A percentile compares a stretch with the other conserved stretches of the same genome.
Evolutionary conservation across 1,139 yeast genomes (phyloP).

Genomic region (Taphrina confusa): DNA sequence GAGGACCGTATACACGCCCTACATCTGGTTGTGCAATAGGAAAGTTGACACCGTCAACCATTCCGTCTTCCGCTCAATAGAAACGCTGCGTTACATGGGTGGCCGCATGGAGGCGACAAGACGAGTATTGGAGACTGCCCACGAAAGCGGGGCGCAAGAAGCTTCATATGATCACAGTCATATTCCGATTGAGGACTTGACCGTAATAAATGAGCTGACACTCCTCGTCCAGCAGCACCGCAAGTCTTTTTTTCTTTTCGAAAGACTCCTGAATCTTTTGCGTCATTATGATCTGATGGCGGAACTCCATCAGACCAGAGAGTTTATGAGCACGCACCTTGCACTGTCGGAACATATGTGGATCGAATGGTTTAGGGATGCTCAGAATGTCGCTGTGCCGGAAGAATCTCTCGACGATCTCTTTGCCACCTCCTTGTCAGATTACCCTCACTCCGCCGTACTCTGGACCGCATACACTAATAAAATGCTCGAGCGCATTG

Average conservation of each 20-base stretch:
- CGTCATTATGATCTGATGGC: neutral
- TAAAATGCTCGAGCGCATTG: slow-evolving; percentile 43
- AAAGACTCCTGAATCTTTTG: neutral
- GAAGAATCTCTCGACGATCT: slow-evolving; percentile 40
- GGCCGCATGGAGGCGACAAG: too few species aligned
- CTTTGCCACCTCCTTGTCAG: slow-evolving; percentile 40
- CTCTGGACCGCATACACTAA: slow-evolving; percentile 31
- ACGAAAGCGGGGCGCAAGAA: too few species aligned
- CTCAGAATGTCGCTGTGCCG: neutral
- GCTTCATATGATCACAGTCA: too few species aligned
- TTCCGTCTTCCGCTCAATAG: too few species aligned
- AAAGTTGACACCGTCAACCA: too few species aligned
- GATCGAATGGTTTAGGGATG: slow-evolving; percentile 33
- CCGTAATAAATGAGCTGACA: neutral
- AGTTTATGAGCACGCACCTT: slow-evolving; percentile 26
- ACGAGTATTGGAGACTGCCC: too few species aligned
- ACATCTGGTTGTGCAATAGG: too few species aligned
- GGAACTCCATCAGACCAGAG: neutral
- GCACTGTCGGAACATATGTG: slow-evolving; percentile 35
- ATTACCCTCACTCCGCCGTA: slow-evolving; percentile 23
- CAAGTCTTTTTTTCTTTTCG: neutral
- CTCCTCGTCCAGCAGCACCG: neutral
- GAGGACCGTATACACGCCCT: too few species aligned
- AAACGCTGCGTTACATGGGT: too few species aligned
- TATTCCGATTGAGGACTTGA: neutral